phyloP scores from a whole-genome alignment of 371 early-diverging fungal species.

The Mortierella sp. region DNA sequence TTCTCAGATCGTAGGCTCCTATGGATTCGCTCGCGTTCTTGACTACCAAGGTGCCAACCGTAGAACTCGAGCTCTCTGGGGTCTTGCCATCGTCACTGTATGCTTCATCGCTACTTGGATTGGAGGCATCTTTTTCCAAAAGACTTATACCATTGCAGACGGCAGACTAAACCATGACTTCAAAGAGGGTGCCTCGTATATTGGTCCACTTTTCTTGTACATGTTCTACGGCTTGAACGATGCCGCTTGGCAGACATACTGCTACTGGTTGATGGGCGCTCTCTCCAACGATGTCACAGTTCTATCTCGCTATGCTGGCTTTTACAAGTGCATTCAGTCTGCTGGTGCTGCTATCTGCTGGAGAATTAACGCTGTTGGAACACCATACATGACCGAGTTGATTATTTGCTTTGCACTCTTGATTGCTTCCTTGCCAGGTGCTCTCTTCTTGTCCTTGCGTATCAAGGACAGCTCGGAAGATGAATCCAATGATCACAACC shows the following conservation, averaged over 20 bases:
- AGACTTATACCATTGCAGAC: no score
- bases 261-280: conserved; percentile 82
- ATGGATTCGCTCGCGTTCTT: background rate
- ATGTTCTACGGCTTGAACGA: conserved; percentile 31
- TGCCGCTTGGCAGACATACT: conserved; percentile 69
- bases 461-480: conserved; percentile 35
- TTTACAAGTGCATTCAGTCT: conserved; percentile 89
- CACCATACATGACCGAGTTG: conserved; percentile 51
- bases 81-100: background rate
- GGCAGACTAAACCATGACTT: conserved; percentile 8
- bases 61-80: conserved; percentile 5
- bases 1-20: conserved; percentile 7
- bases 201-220: conserved; percentile 70
- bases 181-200: background rate
- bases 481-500: no score
- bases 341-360: conserved; percentile 71
- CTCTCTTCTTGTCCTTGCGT: conserved; percentile 42
- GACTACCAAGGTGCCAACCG: conserved; percentile 5
- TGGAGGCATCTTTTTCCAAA: conserved; percentile 13
- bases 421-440: conserved; percentile 54
- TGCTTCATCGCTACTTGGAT: conserved; percentile 3
- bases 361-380: conserved; percentile 56
- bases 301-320: conserved; percentile 81
- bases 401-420: conserved; percentile 60
- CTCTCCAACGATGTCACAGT: conserved; percentile 77